These are phyloP conservation scores for Moricandia moricandioides DNA, from an alignment of 345 rosid genomes.

Conservation along the genomic window DNA sequence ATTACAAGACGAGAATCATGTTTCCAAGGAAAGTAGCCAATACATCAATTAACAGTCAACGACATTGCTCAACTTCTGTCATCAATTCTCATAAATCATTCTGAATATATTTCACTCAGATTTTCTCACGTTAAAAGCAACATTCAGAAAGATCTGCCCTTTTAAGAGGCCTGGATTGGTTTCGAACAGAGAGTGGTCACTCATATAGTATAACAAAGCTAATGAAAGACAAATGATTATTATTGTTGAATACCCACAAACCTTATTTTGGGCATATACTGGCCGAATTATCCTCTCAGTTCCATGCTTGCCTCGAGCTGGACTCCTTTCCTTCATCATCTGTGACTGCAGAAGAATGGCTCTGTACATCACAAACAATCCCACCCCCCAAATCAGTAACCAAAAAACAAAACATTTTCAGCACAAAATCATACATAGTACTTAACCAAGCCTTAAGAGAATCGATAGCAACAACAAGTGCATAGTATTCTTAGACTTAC, in stretches of 20 bases:
- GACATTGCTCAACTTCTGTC: neutral
- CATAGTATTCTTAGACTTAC: slow-evolving; percentile 42
- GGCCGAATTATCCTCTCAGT: slow-evolving; percentile 63
- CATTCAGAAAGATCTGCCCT: neutral
- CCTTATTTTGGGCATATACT: slow-evolving; percentile 69
- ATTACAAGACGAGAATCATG: neutral
- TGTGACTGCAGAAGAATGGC: slow-evolving; percentile 79
- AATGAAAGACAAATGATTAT: neutral
- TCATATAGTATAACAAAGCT: neutral
- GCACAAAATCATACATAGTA: neutral
- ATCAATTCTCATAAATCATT: neutral
- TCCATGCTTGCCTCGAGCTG: slow-evolving; percentile 43
- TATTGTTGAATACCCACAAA: neutral
- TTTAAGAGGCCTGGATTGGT: neutral
- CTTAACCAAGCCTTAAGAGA: neutral
- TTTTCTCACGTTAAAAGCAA: slow-evolving; percentile 3
- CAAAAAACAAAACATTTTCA: neutral
- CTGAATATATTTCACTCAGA: neutral
- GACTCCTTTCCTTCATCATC: slow-evolving; percentile 78
- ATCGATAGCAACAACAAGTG: neutral
- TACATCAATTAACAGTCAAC: neutral
- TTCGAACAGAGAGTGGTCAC: neutral
- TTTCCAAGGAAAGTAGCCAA: neutral
- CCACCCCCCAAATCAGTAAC: too few relatives aligned
- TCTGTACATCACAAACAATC: slow-evolving; percentile 50